Evolutionary conservation across 331 rosid species (phyloP).

Genomic region (Rhamnella rubrinervis): DNA sequence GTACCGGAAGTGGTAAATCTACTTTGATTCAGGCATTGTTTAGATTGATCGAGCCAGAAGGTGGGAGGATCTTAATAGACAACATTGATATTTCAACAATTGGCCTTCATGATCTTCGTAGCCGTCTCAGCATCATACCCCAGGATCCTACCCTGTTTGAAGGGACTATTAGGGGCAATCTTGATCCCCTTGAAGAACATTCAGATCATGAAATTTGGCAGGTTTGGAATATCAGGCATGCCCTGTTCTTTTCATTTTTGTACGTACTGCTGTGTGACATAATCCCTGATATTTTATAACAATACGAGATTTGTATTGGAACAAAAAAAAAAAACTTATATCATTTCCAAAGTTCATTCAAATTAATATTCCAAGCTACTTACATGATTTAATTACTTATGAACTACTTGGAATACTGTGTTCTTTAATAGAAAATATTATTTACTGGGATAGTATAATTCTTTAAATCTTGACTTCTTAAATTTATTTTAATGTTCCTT

Average conservation of each 20-base stretch:
- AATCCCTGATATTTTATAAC: no score
- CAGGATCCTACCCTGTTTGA: conserved; percentile 97
- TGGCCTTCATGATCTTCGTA: conserved; percentile 94
- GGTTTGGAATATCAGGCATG: conserved; percentile 41
- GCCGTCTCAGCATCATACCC: conserved; percentile 88
- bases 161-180: conserved; percentile 87
- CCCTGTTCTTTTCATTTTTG: conserved; percentile 4
- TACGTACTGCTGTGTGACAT: neutral
- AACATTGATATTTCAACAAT: conserved; percentile 66
- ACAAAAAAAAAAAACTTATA: no score
- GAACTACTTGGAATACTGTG: no score
- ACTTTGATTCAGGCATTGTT: conserved; percentile 92
- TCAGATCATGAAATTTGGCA: conserved; percentile 82
- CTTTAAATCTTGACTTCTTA: neutral
- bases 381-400: no score
- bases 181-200: conserved; percentile 90
- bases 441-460: neutral
- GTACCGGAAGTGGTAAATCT: conserved; percentile 97
- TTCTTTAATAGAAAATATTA: no score
- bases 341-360: no score
- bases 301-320: no score
- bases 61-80: conserved; percentile 80
- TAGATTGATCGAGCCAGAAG: conserved; percentile 78
- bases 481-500: neutral
- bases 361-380: no score